Base-by-base conservation (phyloP, 768 basidiomycete species). In the Crassisporium funariophilum region DNA sequence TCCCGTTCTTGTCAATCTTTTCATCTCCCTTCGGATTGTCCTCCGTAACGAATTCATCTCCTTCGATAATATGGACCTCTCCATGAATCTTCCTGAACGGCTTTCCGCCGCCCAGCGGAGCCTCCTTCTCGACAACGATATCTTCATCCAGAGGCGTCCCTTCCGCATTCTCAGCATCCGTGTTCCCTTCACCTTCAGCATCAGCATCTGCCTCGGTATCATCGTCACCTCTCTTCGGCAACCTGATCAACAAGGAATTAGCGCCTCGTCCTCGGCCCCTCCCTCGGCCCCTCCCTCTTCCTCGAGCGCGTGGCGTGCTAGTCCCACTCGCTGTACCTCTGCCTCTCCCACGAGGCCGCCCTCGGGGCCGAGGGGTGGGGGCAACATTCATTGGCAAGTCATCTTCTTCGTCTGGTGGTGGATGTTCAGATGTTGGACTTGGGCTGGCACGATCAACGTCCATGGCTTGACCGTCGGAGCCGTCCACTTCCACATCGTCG, bases 1-100 rank as follows among this genome's bases (percentile, higher is more conserved):
- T 85, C 11, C 95, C 97, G 50, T 83, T 77, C 50, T 71, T 72
- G 61, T 98, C 95, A 17, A 99, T 88, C 73, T 99, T 99, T 49
- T 84, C 79, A 66, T 98, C 86, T 4, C 95, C 97, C 54, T 85
- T 91, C 42, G 82, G 76, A 59, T 98, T 88, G 37, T 91, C 80
- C 1, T 84, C 83, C 5, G 92, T 86, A 38, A 88, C 69, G 53
- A 93, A 84, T 69, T 98, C 95, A 63, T 98, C 95, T 35, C 88
- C 87, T 25, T 91, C 88, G 41, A 97, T 86, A 36, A 85, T 71
- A 62, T 86, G 88, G 4, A 81, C 76, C 53, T 82, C 75, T 8
- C 87, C 91, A 27, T 85, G 82, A 55, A 97, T 80, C 59, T 75
- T 79, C 25, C 83, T 72, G 70, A 86, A 89, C 1, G 86, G 83